phyloP scores from a whole-genome alignment of 805 yeast genomes.

The Ogataea kodamae region DNA sequence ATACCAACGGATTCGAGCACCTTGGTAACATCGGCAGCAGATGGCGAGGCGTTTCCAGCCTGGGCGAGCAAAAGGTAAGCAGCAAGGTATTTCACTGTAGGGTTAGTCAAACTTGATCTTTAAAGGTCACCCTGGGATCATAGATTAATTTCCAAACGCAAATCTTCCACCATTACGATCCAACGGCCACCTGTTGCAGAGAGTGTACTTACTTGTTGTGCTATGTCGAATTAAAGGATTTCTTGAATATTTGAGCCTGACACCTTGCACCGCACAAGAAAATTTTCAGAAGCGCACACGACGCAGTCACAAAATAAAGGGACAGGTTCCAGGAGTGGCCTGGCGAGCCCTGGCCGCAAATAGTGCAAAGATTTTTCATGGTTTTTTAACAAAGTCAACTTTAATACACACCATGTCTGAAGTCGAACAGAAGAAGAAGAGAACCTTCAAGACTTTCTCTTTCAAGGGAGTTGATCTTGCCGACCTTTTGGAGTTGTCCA shows the following conservation, averaged over 20 bases:
- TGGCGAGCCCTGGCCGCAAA: slow-evolving; percentile 9
- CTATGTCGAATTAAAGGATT: slow-evolving; percentile 8
- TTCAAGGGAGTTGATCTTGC: slow-evolving; percentile 98
- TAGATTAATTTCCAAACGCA: too few species aligned
- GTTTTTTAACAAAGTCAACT: slow-evolving; percentile 5
- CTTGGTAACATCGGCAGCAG: slow-evolving; percentile 70
- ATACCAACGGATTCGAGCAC: slow-evolving; percentile 73
- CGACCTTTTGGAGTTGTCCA: slow-evolving; percentile 87
- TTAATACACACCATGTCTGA: slow-evolving; percentile 26
- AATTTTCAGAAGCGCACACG: slow-evolving; percentile 15
- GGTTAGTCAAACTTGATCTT: too few species aligned
- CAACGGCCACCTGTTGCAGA: too few species aligned
- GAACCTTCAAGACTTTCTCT: slow-evolving; percentile 93
- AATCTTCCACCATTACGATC: too few species aligned
- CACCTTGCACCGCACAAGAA: slow-evolving; percentile 18
- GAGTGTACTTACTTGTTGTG: slow-evolving; percentile 9
- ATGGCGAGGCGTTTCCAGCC: slow-evolving; percentile 82
- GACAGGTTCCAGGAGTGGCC: slow-evolving; percentile 9
- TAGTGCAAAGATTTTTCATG: slow-evolving; percentile 12
- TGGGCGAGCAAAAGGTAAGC: slow-evolving; percentile 86
- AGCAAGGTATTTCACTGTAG: slow-evolving; percentile 80
- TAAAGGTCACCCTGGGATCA: too few species aligned
- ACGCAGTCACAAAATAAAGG: slow-evolving; percentile 14
- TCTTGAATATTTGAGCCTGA: slow-evolving; percentile 10
- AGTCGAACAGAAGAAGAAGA: slow-evolving; percentile 68